phyloP scores from a whole-genome alignment of 495 filamentous ascomycete genomes.

The Penicillium odoratum region DNA sequence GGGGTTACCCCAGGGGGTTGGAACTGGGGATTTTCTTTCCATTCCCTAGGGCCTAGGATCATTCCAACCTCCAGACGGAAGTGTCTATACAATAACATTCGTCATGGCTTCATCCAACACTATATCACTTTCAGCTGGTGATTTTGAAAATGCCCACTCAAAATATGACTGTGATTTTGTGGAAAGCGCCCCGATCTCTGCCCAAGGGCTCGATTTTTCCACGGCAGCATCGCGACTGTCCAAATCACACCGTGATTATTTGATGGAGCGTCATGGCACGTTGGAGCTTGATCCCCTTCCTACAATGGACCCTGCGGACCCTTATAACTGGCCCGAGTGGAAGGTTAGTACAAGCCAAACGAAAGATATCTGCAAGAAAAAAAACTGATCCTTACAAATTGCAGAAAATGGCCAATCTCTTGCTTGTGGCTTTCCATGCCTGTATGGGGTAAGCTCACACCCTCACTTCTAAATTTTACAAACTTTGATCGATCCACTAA shows the following conservation, averaged over 20 bases:
- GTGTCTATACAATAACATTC: neutral
- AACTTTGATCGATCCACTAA: too few species aligned
- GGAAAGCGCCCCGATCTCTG: slow-evolving; percentile 31
- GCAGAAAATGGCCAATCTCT: slow-evolving; percentile 54
- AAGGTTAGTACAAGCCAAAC: slow-evolving; percentile 38
- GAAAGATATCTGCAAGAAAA: neutral
- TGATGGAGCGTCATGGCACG: slow-evolving; percentile 56
- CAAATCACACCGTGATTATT: slow-evolving; percentile 49
- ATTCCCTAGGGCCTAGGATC: neutral
- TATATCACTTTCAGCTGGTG: neutral
- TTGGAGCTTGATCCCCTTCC: slow-evolving; percentile 55
- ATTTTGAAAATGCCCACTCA: slow-evolving; percentile 1
- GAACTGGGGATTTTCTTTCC: neutral
- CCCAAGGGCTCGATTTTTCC: slow-evolving; percentile 22
- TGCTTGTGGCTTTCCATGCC: slow-evolving; percentile 56
- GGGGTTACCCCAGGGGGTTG: neutral
- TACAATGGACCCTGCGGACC: slow-evolving; percentile 49
- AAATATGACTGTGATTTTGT: slow-evolving; percentile 30
- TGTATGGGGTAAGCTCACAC: slow-evolving; percentile 39
- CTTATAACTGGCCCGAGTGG: slow-evolving; percentile 59
- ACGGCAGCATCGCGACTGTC: slow-evolving; percentile 29
- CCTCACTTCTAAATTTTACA: neutral
- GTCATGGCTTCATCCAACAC: neutral
- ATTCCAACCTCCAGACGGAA: neutral
- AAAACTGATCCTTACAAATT: slow-evolving; percentile 5